Base-by-base conservation (phyloP, 371 early-diverging fungal genomes). In the Mucor velutinosus region DNA sequence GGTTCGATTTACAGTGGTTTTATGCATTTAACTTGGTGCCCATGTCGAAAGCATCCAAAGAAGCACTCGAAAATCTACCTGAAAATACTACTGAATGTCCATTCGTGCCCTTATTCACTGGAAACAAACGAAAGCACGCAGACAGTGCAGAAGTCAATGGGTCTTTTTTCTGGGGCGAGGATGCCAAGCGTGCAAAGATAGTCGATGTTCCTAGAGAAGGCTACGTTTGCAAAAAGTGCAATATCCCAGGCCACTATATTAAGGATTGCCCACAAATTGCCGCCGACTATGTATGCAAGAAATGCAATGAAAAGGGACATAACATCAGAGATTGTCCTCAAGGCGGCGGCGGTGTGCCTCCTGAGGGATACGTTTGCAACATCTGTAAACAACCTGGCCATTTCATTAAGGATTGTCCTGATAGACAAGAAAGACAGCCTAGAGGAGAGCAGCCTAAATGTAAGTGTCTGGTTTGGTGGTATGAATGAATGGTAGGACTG, bases 21-120 rank as follows among this genome's bases (percentile, higher is more conserved):
- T 97, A 96, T 73, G 97, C 97, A 0, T 91, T 95, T 81, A 94
- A 93, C 64, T 66, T 95, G 37, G 84, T 76, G 1, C 95, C 96
- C 1, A 62, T 92, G 58, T 65, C 89, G 4, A 79, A 82, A 29
- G 76, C 83, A 14, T 29, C 74, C 0, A 81, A 79, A 15, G 79
- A 81, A 7, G 71, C 70, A 25, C 56, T 83, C 7, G 66, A 79
- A 14, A 55, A 62, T 1, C 66, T 66, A 19, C 91, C 88, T 29
- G 67, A 84, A 1, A 83, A 80, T 30, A 85, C 89, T 2, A 95
- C 95, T 0, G 80, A 76, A 11, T 86, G 76, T 45, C 95, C 95
- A 2, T 88, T 90, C 62, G 56, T 63, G 0, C 49, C 67, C 4
- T 62, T 67, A 58, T 56, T 76, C n/a, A 68, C 74, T 51, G 72